Evolutionary conservation across 495 filamentous ascomycete genomes (phyloP).

Genomic region (Penicillium salamii): DNA sequence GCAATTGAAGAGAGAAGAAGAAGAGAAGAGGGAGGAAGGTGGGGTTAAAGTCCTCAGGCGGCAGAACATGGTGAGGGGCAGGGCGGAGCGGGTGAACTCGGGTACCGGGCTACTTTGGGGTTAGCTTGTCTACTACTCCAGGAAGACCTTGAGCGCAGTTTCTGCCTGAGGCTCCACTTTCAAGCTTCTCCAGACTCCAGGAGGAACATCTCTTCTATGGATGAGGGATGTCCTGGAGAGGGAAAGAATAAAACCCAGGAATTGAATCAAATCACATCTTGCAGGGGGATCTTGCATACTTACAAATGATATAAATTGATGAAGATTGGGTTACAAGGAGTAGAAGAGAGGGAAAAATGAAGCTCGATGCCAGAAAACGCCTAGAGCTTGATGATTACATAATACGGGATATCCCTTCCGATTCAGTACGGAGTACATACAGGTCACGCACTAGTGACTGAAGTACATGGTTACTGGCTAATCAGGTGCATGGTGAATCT

Average conservation of each 20-base stretch:
- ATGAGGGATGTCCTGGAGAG: not conserved
- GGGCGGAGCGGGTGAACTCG: conserved; percentile 34
- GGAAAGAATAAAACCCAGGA: not conserved
- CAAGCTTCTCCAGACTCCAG: conserved; percentile 10
- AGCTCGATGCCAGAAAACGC: conserved; percentile 25
- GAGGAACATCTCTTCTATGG: not conserved
- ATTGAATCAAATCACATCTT: not conserved
- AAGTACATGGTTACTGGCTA: no score
- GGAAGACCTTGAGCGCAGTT: conserved; percentile 20
- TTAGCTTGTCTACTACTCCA: conserved; percentile 23
- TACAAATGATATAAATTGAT: conserved; percentile 20
- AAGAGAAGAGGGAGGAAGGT: conserved; percentile 47
- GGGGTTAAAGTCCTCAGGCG: conserved; percentile 49
- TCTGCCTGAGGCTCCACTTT: conserved; percentile 2
- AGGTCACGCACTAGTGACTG: no score
- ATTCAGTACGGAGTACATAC: not conserved
- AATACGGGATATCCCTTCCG: conserved; percentile 14
- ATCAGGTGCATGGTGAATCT: no score
- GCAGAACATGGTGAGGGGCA: conserved; percentile 52
- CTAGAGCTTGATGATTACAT: conserved; percentile 19
- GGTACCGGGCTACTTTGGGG: conserved; percentile 24
- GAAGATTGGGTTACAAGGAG: conserved; percentile 8
- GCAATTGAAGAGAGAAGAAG: conserved; percentile 47
- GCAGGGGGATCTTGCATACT: conserved; percentile 4
- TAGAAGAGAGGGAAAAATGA: conserved; percentile 22